Evolutionary conservation across 805 yeast genomes (phyloP).

Genomic region (Pichia scutulata): DNA sequence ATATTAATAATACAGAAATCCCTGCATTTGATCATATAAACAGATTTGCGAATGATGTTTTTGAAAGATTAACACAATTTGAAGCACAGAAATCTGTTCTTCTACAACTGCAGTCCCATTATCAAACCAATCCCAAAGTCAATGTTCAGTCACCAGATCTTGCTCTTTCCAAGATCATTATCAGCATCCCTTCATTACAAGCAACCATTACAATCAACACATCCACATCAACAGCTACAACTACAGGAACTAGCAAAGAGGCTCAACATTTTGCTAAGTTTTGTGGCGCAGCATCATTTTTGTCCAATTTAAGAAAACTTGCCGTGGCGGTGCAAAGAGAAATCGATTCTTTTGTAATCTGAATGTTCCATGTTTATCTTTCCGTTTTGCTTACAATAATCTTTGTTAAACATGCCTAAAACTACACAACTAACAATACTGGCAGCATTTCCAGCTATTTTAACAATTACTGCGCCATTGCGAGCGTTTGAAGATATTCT

Average conservation of each 20-base stretch:
- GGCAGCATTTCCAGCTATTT: background rate
- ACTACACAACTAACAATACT: background rate
- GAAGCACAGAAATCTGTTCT: constrained; percentile 18
- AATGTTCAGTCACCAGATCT: background rate
- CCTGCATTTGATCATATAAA: constrained; percentile 11
- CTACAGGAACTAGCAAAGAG: background rate
- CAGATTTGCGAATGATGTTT: constrained; percentile 21
- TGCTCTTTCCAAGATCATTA: background rate
- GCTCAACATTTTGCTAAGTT: background rate
- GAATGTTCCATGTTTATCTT: background rate
- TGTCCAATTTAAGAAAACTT: background rate
- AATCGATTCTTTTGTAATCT: background rate
- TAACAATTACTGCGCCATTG: constrained; percentile 4
- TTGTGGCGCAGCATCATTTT: background rate
- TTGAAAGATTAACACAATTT: constrained; percentile 20
- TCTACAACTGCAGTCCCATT: constrained; percentile 9
- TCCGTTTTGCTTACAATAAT: too few species aligned
- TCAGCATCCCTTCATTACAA: background rate
- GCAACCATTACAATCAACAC: background rate
- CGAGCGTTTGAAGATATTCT: constrained; percentile 6
- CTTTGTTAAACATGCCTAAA: background rate
- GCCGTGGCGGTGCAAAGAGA: background rate
- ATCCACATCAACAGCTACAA: background rate
- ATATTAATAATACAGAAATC: background rate
- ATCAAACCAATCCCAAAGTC: background rate